Evolutionary conservation across 371 early-diverging fungal genomes (phyloP), one percentile per base, ranked within the genome.

Genomic region (Apophysomyces ossiformis): DNA sequence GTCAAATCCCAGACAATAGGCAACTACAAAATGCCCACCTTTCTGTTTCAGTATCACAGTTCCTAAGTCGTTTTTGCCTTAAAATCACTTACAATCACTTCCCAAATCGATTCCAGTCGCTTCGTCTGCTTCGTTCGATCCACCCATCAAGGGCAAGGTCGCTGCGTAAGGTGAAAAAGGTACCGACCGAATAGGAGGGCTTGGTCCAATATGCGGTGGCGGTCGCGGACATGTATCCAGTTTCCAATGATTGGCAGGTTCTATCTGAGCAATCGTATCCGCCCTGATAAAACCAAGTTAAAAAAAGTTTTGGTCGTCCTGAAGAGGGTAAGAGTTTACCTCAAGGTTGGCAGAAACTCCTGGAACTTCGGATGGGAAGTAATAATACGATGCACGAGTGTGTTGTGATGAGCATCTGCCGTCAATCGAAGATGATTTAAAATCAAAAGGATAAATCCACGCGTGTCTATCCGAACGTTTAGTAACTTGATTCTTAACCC

Each of bases 1-100:
- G 39, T 77, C 77, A 58, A 82, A 82, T 21, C 82, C 82, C 12
- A 82, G 63, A 45, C 82, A 77, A 59, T 72, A 77, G 5, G 82
- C 82, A 64, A 60, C 81, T 81, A 61, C 5, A 41, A 26, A 26
- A 18, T 47, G 18, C 15, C 37, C 18, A 15, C 35, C 21, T 12
- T 26, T 57, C 21, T 45, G 63, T 16, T 7, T 26, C 1, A 41
- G 39, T 26, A 6, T 8, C 50, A 54, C 26, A n/a, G 32, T 18
- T 43, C 3, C 32, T 59, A 7, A 7, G 5, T 44, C 47, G 15
- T 12, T 12, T 26, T 26, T 0, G 15, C 26, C 4, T 26, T 26
- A 26, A 26, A 26, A 26, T 26, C 32, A 45, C 71, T 75, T 69
- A 75, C 77, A 78, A 37, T 78, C 77, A 43, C 79, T 78, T 16